These are phyloP conservation scores for Salix brachista DNA, from an alignment of 345 rosid species.

Conservation along the genomic window DNA sequence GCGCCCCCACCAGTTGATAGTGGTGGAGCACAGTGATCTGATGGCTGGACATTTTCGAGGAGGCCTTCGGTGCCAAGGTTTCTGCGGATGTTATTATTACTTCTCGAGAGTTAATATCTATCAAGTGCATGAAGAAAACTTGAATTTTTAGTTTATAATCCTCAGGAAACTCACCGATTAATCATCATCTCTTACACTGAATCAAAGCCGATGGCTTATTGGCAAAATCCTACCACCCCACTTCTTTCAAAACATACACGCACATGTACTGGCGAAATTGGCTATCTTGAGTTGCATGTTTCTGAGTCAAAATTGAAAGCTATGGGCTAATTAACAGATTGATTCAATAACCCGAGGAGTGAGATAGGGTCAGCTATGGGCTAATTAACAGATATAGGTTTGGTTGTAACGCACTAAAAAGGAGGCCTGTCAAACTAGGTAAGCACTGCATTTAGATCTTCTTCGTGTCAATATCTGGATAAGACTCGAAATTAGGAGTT, in stretches of 20 bases:
- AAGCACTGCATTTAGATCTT: neutral
- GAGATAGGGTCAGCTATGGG: slow-evolving; percentile 4
- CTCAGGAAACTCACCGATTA: neutral
- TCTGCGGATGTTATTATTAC: too few species aligned
- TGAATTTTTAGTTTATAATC: too few species aligned
- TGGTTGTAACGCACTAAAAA: slow-evolving; percentile 32
- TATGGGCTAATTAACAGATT: slow-evolving; percentile 7
- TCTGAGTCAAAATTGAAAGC: slow-evolving; percentile 6
- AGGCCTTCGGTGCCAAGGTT: too few species aligned
- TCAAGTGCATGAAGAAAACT: too few species aligned
- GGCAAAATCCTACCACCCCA: slow-evolving; percentile 10
- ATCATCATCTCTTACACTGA: neutral
- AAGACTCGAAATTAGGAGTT: slow-evolving; percentile 16
- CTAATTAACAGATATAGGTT: slow-evolving; percentile 7
- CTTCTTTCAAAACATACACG: neutral
- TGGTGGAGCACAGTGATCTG: too few species aligned
- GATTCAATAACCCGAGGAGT: neutral
- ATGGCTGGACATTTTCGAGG: too few species aligned
- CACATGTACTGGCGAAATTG: too few species aligned
- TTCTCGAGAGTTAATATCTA: too few species aligned
- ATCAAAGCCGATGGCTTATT: neutral
- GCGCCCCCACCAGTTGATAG: too few species aligned
- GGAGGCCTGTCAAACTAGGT: slow-evolving; percentile 6
- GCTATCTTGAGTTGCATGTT: too few species aligned
- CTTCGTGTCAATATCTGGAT: slow-evolving; percentile 3